These are phyloP conservation scores for Naematelia aurantialba DNA, from an alignment of 768 basidiomycete species.

Conservation along the genomic window DNA sequence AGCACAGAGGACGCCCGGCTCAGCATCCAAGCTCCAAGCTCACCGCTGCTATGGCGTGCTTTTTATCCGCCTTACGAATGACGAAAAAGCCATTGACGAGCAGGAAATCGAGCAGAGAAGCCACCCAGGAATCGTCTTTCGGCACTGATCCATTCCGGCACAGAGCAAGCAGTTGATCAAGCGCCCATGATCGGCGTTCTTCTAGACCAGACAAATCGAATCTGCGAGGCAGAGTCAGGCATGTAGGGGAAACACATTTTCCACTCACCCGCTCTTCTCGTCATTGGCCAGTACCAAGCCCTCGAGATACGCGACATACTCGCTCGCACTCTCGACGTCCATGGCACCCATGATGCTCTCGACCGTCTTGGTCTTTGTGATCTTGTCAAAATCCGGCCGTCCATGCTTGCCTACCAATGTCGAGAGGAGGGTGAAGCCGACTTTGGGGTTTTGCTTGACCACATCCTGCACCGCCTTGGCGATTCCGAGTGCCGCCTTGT, in stretches of 20 bases:
- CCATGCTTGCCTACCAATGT: constrained; percentile 79
- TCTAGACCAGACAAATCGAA: constrained; percentile 42
- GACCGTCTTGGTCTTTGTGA: constrained; percentile 89
- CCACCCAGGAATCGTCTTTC: constrained; percentile 74
- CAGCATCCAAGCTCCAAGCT: constrained; percentile 46
- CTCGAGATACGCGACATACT: constrained; percentile 70
- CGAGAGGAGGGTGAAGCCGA: constrained; percentile 79
- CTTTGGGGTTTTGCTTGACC: constrained; percentile 68
- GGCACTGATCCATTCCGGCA: constrained; percentile 72
- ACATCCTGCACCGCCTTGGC: constrained; percentile 71
- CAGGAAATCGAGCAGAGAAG: constrained; percentile 73
- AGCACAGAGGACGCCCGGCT: too few species aligned
- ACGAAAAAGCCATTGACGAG: constrained; percentile 74
- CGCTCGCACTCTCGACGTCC: constrained; percentile 68
- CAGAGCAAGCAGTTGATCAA: constrained; percentile 76
- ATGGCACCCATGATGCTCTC: constrained; percentile 75
- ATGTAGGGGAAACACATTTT: not conserved
- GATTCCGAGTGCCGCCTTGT: constrained; percentile 80
- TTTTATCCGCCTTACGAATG: constrained; percentile 68
- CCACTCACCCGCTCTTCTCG: constrained; percentile 53
- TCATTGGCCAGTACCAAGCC: constrained; percentile 58
- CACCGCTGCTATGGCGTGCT: constrained; percentile 61
- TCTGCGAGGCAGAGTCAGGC: constrained; percentile 15
- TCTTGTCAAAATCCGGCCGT: constrained; percentile 79
- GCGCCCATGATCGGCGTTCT: constrained; percentile 68